Base-by-base conservation (phyloP, 345 rosid species). In the Conringia planisiliqua region DNA sequence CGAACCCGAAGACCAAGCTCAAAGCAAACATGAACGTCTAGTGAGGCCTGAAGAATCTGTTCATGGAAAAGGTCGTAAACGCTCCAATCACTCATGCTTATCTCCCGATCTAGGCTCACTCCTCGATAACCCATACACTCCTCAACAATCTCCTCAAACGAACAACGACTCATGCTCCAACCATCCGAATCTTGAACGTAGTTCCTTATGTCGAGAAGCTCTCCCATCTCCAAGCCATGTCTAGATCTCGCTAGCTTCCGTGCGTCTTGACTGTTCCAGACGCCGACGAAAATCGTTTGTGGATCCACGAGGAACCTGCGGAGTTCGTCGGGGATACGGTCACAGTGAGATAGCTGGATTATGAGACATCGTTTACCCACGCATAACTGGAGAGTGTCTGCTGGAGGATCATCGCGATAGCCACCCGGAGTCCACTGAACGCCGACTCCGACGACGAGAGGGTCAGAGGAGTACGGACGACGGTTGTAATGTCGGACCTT, bases 81-180 rank as follows among this genome's bases (percentile, higher is more conserved):
- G 9, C 75, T 71, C 87, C 87, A 84, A 10, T 77, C 60, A 27
- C 85, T 82, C 78, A 4, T 73, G 47, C 85, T 73, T 13, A 81
- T 58, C 20, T 27, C 18, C n/a, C 16, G 43, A 10, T 79, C 71
- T 48, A 81, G 51, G 6, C 56, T 22, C 56, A 84, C 83, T 13
- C 83, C 80, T 8, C 8, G 1, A 18, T 18, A 76, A 3, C 78
- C 83, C 75, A 81, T 24, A 35, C 69, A 48, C 27, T 52, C 78
- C 47, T 76, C 64, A 56, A 76, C 83, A 13, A 82, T 81, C 75
- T 0, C 43, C 66, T 48, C 83, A 56, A 77, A 48, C 29, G 82
- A 79, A 35, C 47, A 72, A 12, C 32, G 0, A 1, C 26, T 20
- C 64, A 66, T 1, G 68, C 74, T 16, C 14, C 42, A 2, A 33